Evolutionary conservation across 2,329 filamentous ascomycete genomes (phyloP), one percentile per base, ranked within the genome.

Genomic region (Pseudogymnoascus sp.): DNA sequence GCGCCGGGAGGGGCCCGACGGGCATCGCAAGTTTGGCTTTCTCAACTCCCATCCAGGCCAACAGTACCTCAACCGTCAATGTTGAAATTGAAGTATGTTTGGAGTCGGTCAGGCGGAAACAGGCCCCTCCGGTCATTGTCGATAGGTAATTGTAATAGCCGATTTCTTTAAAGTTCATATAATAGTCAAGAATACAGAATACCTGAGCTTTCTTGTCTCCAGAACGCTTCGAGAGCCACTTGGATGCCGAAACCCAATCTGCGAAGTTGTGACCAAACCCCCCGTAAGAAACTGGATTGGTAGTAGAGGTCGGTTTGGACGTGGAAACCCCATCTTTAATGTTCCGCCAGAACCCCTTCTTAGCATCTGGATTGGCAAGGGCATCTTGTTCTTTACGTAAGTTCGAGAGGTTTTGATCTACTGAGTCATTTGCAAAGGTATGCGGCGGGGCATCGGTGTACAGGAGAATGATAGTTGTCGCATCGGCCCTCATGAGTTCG

Each of bases 371-470:
- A 16, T 30, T 30, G 6, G 12, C 19, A 19, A 52, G 45, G 8
- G 45, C 45, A 1, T 6, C n/a, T 23, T 52, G 45, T 12, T 52
- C 45, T 4, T 16, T 3, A 9, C 45, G 14, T 2, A 33, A 6
- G 25, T 52, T 30, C 8, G 45, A 52, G 25, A 8, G 19, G 25
- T 5, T 6, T 2, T 12, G 3, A 16, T 5, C 6, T 5, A 58
- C 12, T 67, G 68, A 2, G 63, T 64, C 16, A 59, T 41, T 69
- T 52, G 69, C 67, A 59, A 70, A 66, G 65, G 73, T 72, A 67
- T 81, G 79, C n/a, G 80, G 77, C 36, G 78, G 74, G 11, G 78
- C 78, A 70, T 82, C 79, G 0, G 79, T 75, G 64, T 79, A 82
- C 16, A 80, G 69, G 4, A 82, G 66, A 52, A 81, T 74, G n/a